Evolutionary conservation across 106 monocot genomes (phyloP).

Genomic region (Dendrobium chrysotoxum): DNA sequence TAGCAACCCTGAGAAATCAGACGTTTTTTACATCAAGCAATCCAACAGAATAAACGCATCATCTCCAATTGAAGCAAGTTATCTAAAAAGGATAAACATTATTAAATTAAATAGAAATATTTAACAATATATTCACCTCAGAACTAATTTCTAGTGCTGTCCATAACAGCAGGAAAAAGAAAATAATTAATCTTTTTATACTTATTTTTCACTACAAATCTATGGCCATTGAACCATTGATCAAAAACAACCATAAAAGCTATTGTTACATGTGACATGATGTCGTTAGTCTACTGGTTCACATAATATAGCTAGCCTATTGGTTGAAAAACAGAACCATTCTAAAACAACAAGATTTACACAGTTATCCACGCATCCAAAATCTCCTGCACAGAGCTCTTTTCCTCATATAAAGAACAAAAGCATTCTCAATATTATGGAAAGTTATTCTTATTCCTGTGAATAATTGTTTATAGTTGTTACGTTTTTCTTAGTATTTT

Average conservation of each 20-base stretch:
- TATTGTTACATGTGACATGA: not conserved
- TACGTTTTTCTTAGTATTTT: too few species aligned
- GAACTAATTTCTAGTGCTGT: not conserved
- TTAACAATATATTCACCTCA: not conserved
- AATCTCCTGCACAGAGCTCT: not conserved
- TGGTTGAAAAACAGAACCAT: not conserved
- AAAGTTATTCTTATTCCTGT: not conserved
- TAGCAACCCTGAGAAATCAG: constrained; percentile 66
- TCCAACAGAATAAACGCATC: not conserved
- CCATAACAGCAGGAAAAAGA: not conserved
- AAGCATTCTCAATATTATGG: not conserved
- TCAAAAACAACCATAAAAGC: not conserved
- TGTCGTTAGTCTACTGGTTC: not conserved
- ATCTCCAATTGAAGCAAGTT: not conserved
- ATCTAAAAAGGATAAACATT: not conserved
- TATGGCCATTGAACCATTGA: not conserved
- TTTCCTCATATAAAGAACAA: not conserved
- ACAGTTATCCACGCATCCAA: not conserved
- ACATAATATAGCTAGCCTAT: not conserved
- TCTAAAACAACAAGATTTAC: not conserved
- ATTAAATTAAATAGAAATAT: not conserved
- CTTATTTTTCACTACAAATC: not conserved
- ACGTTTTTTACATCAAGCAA: not conserved
- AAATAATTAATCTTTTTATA: not conserved
- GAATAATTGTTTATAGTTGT: not conserved